Base-by-base conservation (phyloP, 805 yeast genomes). In the Clavispora asparagi region DNA sequence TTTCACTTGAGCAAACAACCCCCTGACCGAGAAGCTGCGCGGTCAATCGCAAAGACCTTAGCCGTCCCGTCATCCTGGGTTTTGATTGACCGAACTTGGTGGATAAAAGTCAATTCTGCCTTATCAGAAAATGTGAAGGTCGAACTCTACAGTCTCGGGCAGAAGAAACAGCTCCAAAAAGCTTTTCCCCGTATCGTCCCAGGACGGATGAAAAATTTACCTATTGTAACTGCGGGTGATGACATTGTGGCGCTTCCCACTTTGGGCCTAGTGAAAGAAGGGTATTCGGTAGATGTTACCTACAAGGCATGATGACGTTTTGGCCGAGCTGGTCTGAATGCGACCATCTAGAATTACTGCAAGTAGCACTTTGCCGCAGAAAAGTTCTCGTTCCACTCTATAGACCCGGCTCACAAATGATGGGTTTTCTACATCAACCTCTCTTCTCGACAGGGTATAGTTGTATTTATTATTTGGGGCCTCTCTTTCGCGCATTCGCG, bases 11-110 rank as follows among this genome's bases (percentile, higher is more conserved):
- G 42, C 6, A 41, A 41, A 32, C 55, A 51, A 33, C 32, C 39
- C 2, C 53, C 53, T 1, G 39, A 41, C 16, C 32, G 48, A 23
- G 30, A 33, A 7, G 33, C 32, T 10, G 12, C 27, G 6, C 32
- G 11, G 10, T 12, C 30, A 3, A 17, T 30, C 4, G 17, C 16
- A 3, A 31, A 19, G 13, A 23, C n/a, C 1, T 16, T 45, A 2
- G 1, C 19, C 2, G 31, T 40, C 2, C 14, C 35, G 2, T 19
- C 43, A 14, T 40, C 45, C 1, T 52, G 56, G 56, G 17, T 19
- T 7, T 29, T 49, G n/a, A 45, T 50, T 28, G 52, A 48, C 27
- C 30, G 47, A 19, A 43, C 52, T 8, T 54, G 58, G 58, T 54
- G 58, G 58, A 11, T 54, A n/a, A 17, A 30, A 14, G 17, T 41